phyloP scores from a whole-genome alignment of 2,329 filamentous ascomycete species.

The Clarireedia paspali region DNA sequence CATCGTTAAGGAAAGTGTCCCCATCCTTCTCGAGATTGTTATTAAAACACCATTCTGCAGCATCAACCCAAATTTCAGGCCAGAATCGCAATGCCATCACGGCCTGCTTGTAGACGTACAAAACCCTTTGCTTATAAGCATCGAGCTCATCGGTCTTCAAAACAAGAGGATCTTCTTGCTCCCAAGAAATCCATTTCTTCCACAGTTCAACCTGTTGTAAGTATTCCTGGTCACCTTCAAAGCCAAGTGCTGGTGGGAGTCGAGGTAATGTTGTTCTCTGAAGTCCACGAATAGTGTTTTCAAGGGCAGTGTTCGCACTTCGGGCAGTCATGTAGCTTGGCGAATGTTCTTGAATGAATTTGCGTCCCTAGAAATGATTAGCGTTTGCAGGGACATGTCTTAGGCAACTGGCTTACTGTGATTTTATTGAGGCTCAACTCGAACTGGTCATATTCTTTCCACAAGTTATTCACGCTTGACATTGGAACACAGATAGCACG shows the following conservation, averaged over 20 bases:
- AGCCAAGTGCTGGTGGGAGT: conserved; percentile 76
- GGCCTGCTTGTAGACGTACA: conserved; percentile 91
- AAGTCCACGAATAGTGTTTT: conserved; percentile 75
- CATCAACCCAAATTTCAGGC: conserved; percentile 93
- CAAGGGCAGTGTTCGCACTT: conserved; percentile 81
- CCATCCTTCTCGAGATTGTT: conserved; percentile 63
- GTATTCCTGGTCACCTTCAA: conserved; percentile 80
- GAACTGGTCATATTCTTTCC: conserved; percentile 97
- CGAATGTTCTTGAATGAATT: conserved; percentile 88
- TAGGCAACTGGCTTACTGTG: conserved; percentile 49
- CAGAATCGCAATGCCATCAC: conserved; percentile 90
- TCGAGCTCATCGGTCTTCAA: conserved; percentile 73
- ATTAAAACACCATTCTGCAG: conserved; percentile 83
- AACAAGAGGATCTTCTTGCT: conserved; percentile 85
- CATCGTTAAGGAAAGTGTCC: conserved; percentile 65
- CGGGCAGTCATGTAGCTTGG: conserved; percentile 94
- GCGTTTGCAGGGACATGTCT: conserved; percentile 6
- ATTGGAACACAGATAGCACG: conserved; percentile 83
- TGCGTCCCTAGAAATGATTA: conserved; percentile 60
- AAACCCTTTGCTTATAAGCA: conserved; percentile 67
- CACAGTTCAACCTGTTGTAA: conserved; percentile 77
- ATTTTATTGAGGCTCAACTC: conserved; percentile 91
- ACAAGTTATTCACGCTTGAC: conserved; percentile 71
- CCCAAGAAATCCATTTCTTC: conserved; percentile 93
- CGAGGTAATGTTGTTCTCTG: conserved; percentile 70